A percentile compares a stretch with the other conserved stretches of the same genome.
Evolutionary conservation across 441 rosid genomes (phyloP).

Genomic region (Erodium moschatum): DNA sequence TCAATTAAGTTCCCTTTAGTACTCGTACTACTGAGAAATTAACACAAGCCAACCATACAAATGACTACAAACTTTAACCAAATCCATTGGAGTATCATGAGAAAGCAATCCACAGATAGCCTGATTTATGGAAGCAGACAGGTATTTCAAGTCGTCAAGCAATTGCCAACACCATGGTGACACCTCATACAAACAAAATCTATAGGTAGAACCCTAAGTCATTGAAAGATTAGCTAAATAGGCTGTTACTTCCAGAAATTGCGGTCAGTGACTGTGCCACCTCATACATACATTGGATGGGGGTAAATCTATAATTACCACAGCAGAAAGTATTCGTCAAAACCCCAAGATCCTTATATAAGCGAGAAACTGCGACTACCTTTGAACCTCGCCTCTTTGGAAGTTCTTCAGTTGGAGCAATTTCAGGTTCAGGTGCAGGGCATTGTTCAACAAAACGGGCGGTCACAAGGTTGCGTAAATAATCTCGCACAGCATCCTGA

Average conservation of each 20-base stretch:
- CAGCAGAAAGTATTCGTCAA: conserved; percentile 3
- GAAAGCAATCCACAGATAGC: background rate
- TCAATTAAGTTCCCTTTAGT: too few species aligned
- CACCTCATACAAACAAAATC: background rate
- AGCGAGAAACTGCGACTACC: conserved; percentile 32
- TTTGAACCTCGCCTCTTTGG: conserved; percentile 51
- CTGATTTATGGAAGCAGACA: too few species aligned
- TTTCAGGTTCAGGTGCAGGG: conserved; percentile 62
- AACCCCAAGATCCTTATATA: too few species aligned
- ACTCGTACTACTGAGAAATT: too few species aligned
- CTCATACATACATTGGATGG: background rate
- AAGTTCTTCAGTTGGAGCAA: conserved; percentile 44
- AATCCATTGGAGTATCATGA: background rate
- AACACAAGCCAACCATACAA: too few species aligned
- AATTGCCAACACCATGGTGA: too few species aligned
- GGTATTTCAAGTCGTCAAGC: too few species aligned
- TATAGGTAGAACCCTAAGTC: background rate
- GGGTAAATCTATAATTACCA: background rate
- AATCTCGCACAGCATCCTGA: conserved; percentile 37
- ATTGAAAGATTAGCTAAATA: background rate
- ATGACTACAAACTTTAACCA: too few species aligned
- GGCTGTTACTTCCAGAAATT: background rate
- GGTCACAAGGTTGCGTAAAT: conserved; percentile 43
- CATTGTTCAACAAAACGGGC: conserved; percentile 70
- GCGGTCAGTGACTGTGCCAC: background rate